Evolutionary conservation across 192 early-diverging fungal genomes (phyloP), one percentile per base, ranked within the genome.

Genomic region (Podila verticillata): DNA sequence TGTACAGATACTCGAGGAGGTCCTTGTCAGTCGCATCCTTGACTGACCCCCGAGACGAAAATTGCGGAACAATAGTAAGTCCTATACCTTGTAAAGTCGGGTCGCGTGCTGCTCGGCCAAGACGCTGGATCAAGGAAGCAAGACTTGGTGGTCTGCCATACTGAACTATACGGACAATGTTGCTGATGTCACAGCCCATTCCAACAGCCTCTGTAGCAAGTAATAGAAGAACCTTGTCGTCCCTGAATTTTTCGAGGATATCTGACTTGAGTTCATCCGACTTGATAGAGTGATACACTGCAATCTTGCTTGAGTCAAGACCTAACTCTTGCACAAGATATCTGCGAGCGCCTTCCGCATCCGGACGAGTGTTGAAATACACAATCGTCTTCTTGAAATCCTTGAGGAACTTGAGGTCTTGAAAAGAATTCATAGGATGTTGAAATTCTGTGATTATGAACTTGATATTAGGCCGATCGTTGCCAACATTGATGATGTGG

Each of bases 151-250:
- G 70, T 39, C 29, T 29, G 9, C 30, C 49, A 61, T 36, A 72
- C 39, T 72, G 70, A 24, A 72, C 54, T 7, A 72, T 54, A 12
- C 70, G 62, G 19, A 58, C 31, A 44, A 72, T 24, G 65, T 72
- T 62, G 70, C 62, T 60, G 44, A 72, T 64, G 51, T 72, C 70
- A n/a, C 63, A 72, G 31, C 70, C 70, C 62, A 72, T 59, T 9
- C 70, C 70, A 9, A 47, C 60, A 9, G 68, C 68, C 17, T 70
- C 68, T 8, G 68, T 58, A 7, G 49, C 49, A 1, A 54, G 20
- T 5, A 54, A 24, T 7, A 54, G 7, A 15, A 20, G 22, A 7
- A 24, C 49, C 1, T 54, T 15, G 4, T 54, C 22, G n/a, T 2
- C 7, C 7, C 20, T 54, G 24, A 54, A 54, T 1, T 2, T 9